Evolutionary conservation across 2,329 filamentous ascomycete genomes (phyloP), one percentile per base, ranked within the genome.

Genomic region (Drechslerella coelobrocha): DNA sequence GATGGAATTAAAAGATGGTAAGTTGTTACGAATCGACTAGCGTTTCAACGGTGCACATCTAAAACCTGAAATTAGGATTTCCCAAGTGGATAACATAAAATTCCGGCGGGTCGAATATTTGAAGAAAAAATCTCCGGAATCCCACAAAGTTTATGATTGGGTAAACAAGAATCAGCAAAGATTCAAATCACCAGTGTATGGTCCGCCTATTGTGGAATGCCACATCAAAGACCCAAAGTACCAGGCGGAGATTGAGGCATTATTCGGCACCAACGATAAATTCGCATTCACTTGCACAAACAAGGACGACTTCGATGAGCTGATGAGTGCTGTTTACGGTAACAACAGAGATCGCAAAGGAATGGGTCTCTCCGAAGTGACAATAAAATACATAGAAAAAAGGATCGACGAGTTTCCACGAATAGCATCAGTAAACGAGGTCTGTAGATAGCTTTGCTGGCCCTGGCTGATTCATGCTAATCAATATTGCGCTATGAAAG

Each of bases 121-220:
- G 60, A 82, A 81, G 56, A 82, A 77, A 4, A 0, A 89, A 88
- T 9, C 51, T 10, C 77, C 77, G 0, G 89, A 97, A 62, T 86
- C 89, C 1, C 84, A 84, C 9, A 81, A 77, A 73, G 91, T 88
- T 1, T 96, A 91, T 87, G 83, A 87, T 43, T 99, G 93, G 92
- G 83, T 97, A 55, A 84, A 90, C 76, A 78, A 86, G 1, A 86
- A 99, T 77, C 84, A 83, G 68, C 77, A 83, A 60, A 79, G 84
- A 52, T 94, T 97, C 73, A 85, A 89, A 76, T 86, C 89, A 73
- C 84, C 89, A 65, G 87, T 97, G 2, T 91, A 89, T 76, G 91
- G 90, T 0, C 92, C 92, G 4, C 87, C 92, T 0, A 85, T 94
- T 76, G 81, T 96, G 29, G 88, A 85, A 65, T 96, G 92, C 78